Conservation (phyloP, 2,329 filamentous ascomycete genomes). For the Ceratocystis ficicola region DNA sequence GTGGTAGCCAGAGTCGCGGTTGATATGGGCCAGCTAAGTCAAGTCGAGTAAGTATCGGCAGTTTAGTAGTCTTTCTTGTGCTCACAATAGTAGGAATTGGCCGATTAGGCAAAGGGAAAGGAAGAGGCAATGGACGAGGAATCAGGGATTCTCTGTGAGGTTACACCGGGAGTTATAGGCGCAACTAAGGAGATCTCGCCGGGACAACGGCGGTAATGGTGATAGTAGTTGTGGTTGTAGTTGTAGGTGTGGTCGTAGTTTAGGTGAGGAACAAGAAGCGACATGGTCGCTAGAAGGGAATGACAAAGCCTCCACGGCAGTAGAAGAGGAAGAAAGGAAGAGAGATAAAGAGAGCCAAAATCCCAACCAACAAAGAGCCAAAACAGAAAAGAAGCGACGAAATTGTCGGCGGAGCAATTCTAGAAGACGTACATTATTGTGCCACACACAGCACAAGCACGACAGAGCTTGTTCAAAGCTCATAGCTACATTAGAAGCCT, state of each 20-base stretch:
- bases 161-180: not conserved
- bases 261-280: slow-evolving; percentile 15
- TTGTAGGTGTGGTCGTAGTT: not conserved
- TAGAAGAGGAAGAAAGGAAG: not conserved
- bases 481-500: not conserved
- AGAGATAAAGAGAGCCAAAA: not conserved
- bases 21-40: not conserved
- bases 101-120: not conserved
- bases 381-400: not conserved
- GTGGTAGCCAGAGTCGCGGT: not conserved
- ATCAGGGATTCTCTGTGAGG: not conserved
- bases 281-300: slow-evolving; percentile 15
- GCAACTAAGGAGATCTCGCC: not conserved
- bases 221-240: not conserved
- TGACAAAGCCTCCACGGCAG: not conserved
- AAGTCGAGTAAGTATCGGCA: not conserved
- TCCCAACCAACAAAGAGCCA: not conserved
- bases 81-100: not conserved
- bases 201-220: not conserved
- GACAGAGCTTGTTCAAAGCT: too few species aligned
- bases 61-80: too few species aligned
- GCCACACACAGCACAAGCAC: not conserved
- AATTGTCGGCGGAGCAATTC: not conserved
- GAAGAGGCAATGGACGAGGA: not conserved
- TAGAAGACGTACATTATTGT: not conserved